phyloP scores from a whole-genome alignment of 1,139 yeast genomes.

The Casaregolazyma suthepensis region DNA sequence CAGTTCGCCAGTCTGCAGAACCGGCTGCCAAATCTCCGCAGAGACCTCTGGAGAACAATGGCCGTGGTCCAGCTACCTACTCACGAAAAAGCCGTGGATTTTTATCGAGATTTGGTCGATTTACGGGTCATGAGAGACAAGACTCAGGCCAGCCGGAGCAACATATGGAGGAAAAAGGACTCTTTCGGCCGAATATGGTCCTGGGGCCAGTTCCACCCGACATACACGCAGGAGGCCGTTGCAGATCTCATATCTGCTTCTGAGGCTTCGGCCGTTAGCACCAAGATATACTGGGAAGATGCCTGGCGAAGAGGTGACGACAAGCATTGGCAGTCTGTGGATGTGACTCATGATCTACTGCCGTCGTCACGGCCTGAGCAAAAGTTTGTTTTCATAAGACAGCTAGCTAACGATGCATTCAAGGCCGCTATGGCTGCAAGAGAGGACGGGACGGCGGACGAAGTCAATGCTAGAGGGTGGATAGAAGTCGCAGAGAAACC shows the following conservation, averaged over 20 bases:
- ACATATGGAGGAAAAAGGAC: constrained; percentile 66
- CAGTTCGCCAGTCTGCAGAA: constrained; percentile 51
- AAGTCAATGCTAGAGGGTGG: constrained; percentile 1
- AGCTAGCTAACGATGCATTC: constrained; percentile 37
- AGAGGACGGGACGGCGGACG: constrained; percentile 5
- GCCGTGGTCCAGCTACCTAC: constrained; percentile 69
- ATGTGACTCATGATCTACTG: constrained; percentile 51
- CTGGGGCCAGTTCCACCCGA: constrained; percentile 65
- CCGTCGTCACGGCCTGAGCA: constrained; percentile 62
- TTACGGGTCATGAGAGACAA: constrained; percentile 70
- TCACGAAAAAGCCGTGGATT: constrained; percentile 63
- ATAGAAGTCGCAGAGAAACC: neutral
- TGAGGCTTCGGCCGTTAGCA: constrained; percentile 47
- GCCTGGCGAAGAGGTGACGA: constrained; percentile 81
- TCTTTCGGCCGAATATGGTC: constrained; percentile 10
- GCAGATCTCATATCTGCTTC: constrained; percentile 74
- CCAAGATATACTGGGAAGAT: constrained; percentile 71
- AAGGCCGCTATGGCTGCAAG: constrained; percentile 1
- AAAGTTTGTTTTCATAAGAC: constrained; percentile 56
- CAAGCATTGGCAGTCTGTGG: constrained; percentile 49
- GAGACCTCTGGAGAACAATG: constrained; percentile 88
- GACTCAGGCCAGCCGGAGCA: constrained; percentile 52
- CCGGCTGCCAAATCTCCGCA: constrained; percentile 61
- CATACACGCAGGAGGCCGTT: constrained; percentile 85
- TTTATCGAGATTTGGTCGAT: constrained; percentile 68